A percentile compares a stretch with the other conserved stretches of the same genome.
phyloP scores from a whole-genome alignment of 345 rosid species.

The Noccaea bulbosa region DNA sequence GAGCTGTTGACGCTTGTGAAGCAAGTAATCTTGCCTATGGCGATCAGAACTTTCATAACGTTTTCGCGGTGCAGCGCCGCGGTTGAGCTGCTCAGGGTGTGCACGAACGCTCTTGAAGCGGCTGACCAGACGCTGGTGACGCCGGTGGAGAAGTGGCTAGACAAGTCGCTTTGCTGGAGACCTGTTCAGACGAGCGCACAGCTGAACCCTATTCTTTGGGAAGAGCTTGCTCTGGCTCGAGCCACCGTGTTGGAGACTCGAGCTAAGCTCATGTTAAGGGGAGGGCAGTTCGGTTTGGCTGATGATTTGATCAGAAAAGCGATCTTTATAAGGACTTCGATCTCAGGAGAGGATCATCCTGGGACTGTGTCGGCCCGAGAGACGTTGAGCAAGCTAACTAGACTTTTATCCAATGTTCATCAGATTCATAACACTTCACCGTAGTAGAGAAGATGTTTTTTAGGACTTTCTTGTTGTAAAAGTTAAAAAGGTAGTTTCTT shows the following conservation, averaged over 20 bases:
- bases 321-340: conserved; percentile 79
- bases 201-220: conserved; percentile 87
- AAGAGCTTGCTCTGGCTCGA: conserved; percentile 85
- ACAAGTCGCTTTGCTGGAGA: conserved; percentile 88
- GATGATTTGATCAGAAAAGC: conserved; percentile 93
- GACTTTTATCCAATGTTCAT: conserved; percentile 72
- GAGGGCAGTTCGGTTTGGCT: conserved; percentile 79
- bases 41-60: conserved; percentile 68
- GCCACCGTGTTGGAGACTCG: conserved; percentile 92
- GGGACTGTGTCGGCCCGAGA: conserved; percentile 76
- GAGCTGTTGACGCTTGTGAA: conserved; percentile 66
- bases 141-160: conserved; percentile 85
- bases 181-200: conserved; percentile 86
- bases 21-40: conserved; percentile 74
- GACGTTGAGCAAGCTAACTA: conserved; percentile 80
- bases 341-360: conserved; percentile 89
- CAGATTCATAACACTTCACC: conserved; percentile 69
- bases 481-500: conserved; percentile 40
- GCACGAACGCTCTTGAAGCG: conserved; percentile 83
- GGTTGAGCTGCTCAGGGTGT: conserved; percentile 80
- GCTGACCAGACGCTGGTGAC: conserved; percentile 86
- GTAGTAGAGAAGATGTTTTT: conserved; percentile 20
- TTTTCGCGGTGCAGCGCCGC: conserved; percentile 86
- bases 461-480: conserved; percentile 44
- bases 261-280: conserved; percentile 87